Conservation (phyloP, 495 filamentous ascomycete genomes). For the Podospora comata region DNA sequence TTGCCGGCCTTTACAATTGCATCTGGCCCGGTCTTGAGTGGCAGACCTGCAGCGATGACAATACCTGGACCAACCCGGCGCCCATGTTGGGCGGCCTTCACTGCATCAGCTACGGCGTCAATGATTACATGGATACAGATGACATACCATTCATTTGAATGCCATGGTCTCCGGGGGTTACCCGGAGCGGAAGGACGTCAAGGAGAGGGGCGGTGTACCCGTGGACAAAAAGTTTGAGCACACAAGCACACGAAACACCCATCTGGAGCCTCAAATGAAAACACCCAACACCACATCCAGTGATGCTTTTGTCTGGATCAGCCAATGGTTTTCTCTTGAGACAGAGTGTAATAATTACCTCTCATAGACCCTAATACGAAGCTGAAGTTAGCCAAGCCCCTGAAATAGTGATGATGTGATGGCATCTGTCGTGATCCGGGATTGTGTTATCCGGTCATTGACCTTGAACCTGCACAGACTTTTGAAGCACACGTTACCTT, state of each 20-base stretch:
- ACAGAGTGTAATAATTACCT: not conserved
- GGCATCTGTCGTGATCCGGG: too few relatives aligned
- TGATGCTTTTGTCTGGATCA: not conserved
- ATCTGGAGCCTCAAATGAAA: not conserved
- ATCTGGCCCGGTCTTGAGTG: not conserved
- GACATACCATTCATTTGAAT: not conserved
- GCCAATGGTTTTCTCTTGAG: not conserved
- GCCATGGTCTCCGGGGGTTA: not conserved
- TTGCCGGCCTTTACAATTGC: not conserved
- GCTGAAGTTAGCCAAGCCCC: not conserved
- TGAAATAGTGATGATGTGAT: not conserved
- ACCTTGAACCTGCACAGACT: not conserved
- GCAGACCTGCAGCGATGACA: not conserved
- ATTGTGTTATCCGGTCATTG: too few relatives aligned
- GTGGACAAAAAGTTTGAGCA: not conserved
- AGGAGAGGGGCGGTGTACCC: not conserved
- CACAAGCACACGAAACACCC: not conserved
- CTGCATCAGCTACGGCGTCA: not conserved
- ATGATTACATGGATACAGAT: not conserved
- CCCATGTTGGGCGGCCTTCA: not conserved
- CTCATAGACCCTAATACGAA: not conserved
- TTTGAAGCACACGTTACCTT: not conserved
- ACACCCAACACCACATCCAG: too few relatives aligned
- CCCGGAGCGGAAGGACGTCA: not conserved
- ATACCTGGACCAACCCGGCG: not conserved